Conservation (phyloP, 2,329 filamentous ascomycete species). For the Diaporthe citrichinensis region DNA sequence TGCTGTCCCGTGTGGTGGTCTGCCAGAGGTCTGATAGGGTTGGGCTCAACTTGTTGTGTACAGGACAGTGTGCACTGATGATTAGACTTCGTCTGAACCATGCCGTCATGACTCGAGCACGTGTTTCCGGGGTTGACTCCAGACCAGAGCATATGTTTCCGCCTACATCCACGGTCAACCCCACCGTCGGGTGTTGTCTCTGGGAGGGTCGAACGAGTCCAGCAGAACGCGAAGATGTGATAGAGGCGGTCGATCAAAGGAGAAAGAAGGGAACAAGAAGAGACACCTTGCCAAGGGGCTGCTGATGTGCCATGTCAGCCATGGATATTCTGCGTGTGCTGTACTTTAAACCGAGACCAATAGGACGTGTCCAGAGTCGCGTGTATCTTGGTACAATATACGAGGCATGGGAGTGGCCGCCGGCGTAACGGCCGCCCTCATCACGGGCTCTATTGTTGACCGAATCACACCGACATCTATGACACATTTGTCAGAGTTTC, state of each 20-base stretch:
- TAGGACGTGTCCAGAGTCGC: neutral
- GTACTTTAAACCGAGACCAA: no score
- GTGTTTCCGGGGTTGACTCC: neutral
- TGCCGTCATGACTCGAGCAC: slow-evolving; percentile 29
- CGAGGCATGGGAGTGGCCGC: neutral
- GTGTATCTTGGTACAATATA: neutral
- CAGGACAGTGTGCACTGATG: neutral
- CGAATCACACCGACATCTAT: slow-evolving; percentile 9
- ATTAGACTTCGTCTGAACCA: slow-evolving; percentile 28
- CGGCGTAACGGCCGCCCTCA: neutral
- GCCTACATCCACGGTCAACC: neutral
- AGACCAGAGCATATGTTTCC: slow-evolving; percentile 2
- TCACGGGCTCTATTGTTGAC: neutral
- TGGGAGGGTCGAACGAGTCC: neutral
- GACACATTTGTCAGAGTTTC: neutral
- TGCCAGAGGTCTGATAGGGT: neutral
- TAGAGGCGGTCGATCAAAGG: neutral
- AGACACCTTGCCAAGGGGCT: neutral
- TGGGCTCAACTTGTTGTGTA: neutral
- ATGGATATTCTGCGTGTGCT: neutral
- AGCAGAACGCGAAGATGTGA: neutral
- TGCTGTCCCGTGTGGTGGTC: neutral
- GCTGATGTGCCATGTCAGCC: neutral
- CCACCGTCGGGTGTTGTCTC: neutral
- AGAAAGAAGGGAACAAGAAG: neutral